Evolutionary conservation across 306 rosid species (phyloP), one percentile per base, ranked within the genome.

Genomic region (Trichosanthes cucumerina): DNA sequence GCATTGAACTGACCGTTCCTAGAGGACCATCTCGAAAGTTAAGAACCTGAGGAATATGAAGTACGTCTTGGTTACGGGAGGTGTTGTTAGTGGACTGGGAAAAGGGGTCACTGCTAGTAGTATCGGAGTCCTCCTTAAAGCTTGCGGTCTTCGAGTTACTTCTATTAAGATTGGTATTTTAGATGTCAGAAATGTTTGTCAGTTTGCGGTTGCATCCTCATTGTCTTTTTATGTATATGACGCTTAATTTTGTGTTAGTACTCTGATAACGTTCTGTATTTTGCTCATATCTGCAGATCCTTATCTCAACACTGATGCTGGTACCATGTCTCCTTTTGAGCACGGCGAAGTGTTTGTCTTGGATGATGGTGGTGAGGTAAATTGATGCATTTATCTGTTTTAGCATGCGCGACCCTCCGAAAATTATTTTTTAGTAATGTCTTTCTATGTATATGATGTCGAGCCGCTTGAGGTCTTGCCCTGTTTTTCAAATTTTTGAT

Each of bases 41-140:
- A 34, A 64, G 15, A 21, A 8, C 49, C 21, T 24, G 21, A 44
- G 76, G 76, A 71, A 71, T 71, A 71, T 71, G 76, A 71, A 43
- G 56, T 71, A 71, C 76, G 76, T 71, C 6, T 13, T 71, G 76
- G 76, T 71, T 12, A 71, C 76, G n/a, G 54, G 76, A 14, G 76
- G 76, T 47, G 76, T 71, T 71, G 76, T 71, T 71, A 71, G 76
- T 26, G 76, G 76, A 44, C 76, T 71, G 57, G 76, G 76, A 11
- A 71, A 71, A 71, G 76, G 76, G 76, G 76, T 71, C 53, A 71
- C 76, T 71, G 76, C 76, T 71, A 71, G 76, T 46, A 71, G 76
- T 71, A 71, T 71, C 6, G 76, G 76, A 23, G 76, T 71, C 33
- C 76, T 71, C 21, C 76, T 71, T 46, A 71, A 71, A 71, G 76